phyloP scores from a whole-genome alignment of 805 yeast genomes.

The Saccharomyces mikatae region DNA sequence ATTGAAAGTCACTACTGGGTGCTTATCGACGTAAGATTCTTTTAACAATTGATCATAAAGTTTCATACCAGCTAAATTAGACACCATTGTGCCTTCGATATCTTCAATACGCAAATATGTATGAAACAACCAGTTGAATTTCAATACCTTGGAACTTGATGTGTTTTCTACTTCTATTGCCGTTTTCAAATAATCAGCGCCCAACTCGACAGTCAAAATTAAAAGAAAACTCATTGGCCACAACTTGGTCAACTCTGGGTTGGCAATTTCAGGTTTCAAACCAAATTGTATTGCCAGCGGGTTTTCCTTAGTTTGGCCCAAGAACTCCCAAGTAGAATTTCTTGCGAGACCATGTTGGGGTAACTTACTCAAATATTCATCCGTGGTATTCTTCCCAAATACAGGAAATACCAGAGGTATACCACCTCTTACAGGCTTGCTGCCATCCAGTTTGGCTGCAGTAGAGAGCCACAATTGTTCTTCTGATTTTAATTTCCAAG shows the following conservation, averaged over 20 bases:
- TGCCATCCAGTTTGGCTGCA: constrained; percentile 81
- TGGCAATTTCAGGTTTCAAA: constrained; percentile 75
- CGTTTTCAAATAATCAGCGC: constrained; percentile 52
- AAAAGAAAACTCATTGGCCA: constrained; percentile 67
- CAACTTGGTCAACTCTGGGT: constrained; percentile 54
- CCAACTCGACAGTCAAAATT: constrained; percentile 58
- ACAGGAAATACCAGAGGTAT: constrained; percentile 94
- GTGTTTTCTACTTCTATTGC: constrained; percentile 69
- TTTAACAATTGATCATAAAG: constrained; percentile 71
- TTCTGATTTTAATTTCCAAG: constrained; percentile 65
- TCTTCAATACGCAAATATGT: constrained; percentile 74
- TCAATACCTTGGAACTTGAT: constrained; percentile 47
- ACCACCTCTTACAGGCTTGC: constrained; percentile 95
- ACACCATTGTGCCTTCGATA: constrained; percentile 67
- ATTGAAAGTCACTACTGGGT: constrained; percentile 65
- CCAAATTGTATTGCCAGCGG: constrained; percentile 87
- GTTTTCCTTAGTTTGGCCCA: constrained; percentile 67
- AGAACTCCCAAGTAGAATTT: constrained; percentile 83
- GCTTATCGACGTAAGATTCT: constrained; percentile 55
- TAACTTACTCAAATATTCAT: constrained; percentile 51
- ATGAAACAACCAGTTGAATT: constrained; percentile 92
- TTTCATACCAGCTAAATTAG: constrained; percentile 64
- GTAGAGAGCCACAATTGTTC: constrained; percentile 80
- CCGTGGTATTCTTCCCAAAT: constrained; percentile 63
- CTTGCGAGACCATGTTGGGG: constrained; percentile 98